Conservation (phyloP, 129 eudicot genomes). For the Logfia minima region DNA sequence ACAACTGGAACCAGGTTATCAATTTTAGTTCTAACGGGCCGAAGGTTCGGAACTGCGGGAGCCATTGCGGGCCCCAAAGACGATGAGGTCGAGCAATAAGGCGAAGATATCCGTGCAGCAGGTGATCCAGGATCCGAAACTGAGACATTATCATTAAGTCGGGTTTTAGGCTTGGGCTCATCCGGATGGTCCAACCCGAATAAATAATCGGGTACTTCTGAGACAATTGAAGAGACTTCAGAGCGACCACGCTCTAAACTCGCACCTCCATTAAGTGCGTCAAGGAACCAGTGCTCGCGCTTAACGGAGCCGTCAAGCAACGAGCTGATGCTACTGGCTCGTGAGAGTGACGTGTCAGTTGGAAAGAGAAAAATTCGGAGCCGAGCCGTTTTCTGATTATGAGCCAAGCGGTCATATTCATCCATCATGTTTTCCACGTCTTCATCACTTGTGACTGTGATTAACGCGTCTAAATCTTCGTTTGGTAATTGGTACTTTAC, state of each 20-base stretch:
- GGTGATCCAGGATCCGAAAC: slow-evolving; percentile 83
- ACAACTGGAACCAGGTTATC: slow-evolving; percentile 39
- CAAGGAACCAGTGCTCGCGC: slow-evolving; percentile 85
- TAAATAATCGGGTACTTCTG: slow-evolving; percentile 84
- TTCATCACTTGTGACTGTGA: slow-evolving; percentile 75
- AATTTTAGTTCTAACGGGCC: slow-evolving; percentile 60
- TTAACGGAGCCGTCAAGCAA: slow-evolving; percentile 78
- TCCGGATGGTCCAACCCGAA: slow-evolving; percentile 81
- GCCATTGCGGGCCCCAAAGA: slow-evolving; percentile 40
- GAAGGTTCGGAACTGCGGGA: slow-evolving; percentile 54
- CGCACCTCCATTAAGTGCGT: slow-evolving; percentile 76
- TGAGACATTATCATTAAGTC: slow-evolving; percentile 42
- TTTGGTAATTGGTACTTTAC: slow-evolving; percentile 92
- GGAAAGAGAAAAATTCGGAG: slow-evolving; percentile 75
- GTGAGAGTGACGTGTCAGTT: slow-evolving; percentile 44
- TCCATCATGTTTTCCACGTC: slow-evolving; percentile 98
- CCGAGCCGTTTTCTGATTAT: slow-evolving; percentile 56
- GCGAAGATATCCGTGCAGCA: slow-evolving; percentile 50
- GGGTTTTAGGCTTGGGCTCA: slow-evolving; percentile 45
- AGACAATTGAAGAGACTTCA: slow-evolving; percentile 76
- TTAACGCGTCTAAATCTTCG: slow-evolving; percentile 86
- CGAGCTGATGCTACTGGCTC: slow-evolving; percentile 72
- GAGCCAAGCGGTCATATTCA: slow-evolving; percentile 73
- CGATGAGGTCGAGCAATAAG: slow-evolving; percentile 69
- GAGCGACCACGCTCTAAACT: slow-evolving; percentile 73